phyloP scores from a whole-genome alignment of 2,329 filamentous ascomycete species.

The Epichloe sylvatica region DNA sequence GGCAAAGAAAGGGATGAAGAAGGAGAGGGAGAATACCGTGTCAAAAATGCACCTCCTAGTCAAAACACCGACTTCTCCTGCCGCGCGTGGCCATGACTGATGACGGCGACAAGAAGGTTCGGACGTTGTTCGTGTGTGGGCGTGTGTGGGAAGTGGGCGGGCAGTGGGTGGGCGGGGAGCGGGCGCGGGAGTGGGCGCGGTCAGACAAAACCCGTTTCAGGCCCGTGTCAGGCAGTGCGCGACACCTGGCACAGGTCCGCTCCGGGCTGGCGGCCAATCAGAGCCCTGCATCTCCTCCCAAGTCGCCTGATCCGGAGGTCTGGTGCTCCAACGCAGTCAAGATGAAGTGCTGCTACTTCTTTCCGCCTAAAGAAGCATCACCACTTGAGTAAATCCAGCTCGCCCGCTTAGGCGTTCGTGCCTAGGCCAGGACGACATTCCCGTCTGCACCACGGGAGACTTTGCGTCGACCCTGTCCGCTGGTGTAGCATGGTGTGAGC shows the following conservation, averaged over 20 bases:
- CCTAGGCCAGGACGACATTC: too few relatives aligned
- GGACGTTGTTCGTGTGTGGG: too few relatives aligned
- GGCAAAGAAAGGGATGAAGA: not conserved
- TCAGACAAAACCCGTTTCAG: constrained; percentile 13
- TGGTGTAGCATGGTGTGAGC: not conserved
- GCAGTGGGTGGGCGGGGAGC: not conserved
- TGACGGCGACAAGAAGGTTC: too few relatives aligned
- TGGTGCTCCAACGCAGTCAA: too few relatives aligned
- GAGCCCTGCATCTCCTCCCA: constrained; percentile 4
- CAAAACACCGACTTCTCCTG: too few relatives aligned
- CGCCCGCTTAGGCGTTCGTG: too few relatives aligned
- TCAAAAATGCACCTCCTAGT: not conserved
- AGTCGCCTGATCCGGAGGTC: constrained; percentile 13
- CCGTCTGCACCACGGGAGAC: too few relatives aligned
- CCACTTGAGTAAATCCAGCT: too few relatives aligned
- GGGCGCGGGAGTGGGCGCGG: not conserved
- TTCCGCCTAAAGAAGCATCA: too few relatives aligned
- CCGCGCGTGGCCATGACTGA: not conserved
- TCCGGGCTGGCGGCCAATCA: constrained; percentile 14
- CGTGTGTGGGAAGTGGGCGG: not conserved
- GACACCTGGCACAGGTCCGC: constrained; percentile 8
- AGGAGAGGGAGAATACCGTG: constrained; percentile 2
- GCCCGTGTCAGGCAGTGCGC: constrained; percentile 13
- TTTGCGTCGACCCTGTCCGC: not conserved
- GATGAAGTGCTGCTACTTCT: too few relatives aligned